Evolutionary conservation across 805 yeast genomes (phyloP).

Genomic region (Yarrowia osloensis): DNA sequence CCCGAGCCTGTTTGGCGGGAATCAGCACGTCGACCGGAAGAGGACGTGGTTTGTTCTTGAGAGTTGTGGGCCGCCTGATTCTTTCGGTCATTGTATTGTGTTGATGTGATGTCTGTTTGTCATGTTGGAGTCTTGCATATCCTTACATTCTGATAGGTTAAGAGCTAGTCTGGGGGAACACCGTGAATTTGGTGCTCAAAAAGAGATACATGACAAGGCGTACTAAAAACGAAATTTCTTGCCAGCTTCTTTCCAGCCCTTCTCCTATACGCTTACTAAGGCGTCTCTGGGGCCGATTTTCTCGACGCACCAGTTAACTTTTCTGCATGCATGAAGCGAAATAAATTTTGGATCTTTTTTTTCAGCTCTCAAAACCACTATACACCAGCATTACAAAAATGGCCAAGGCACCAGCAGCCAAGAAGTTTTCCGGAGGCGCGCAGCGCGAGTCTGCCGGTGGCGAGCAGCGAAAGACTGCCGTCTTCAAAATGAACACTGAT

Average conservation of each 20-base stretch:
- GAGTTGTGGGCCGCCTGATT: conserved; percentile 6
- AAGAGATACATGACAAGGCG: no score
- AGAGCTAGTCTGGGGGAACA: no score
- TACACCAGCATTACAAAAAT: not conserved
- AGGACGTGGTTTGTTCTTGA: conserved; percentile 16
- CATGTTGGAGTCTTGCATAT: not conserved
- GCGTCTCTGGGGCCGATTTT: not conserved
- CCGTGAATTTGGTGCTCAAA: not conserved
- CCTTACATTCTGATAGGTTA: not conserved
- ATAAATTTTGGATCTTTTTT: conserved; percentile 26
- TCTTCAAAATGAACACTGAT: conserved; percentile 95
- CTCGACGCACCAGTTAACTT: not conserved
- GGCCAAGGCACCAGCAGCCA: conserved; percentile 31
- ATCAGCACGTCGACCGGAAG: not conserved
- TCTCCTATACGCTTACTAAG: not conserved
- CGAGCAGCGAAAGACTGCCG: conserved; percentile 45
- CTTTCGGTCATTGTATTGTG: not conserved
- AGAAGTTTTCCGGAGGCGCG: conserved; percentile 30
- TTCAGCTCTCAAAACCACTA: not conserved
- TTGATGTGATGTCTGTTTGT: not conserved
- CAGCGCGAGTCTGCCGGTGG: conserved; percentile 28
- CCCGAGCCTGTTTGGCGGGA: conserved; percentile 19
- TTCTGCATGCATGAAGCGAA: conserved; percentile 20
- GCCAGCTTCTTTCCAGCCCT: no score
- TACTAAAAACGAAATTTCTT: no score